Conservation (phyloP, 257 asterid genomes). For the Linderniella brevidens region DNA sequence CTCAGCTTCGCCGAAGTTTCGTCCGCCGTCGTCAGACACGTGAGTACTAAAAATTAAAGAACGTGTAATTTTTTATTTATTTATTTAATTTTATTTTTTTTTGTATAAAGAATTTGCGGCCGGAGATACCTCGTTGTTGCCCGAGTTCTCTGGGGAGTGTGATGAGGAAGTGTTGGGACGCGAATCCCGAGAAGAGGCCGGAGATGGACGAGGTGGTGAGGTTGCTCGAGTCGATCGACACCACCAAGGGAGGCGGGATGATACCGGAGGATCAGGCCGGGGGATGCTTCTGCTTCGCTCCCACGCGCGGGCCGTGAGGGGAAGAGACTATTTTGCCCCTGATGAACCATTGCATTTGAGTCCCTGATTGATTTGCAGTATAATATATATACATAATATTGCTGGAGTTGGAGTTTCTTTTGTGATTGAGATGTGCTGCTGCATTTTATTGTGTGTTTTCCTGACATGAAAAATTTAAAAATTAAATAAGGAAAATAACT, state of each 20-base stretch:
- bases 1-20: constrained; percentile 89
- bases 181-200: constrained; percentile 57
- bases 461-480: too few relatives aligned
- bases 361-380: not conserved
- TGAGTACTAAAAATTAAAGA: constrained; percentile 10
- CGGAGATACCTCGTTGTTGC: constrained; percentile 68
- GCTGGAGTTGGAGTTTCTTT: too few relatives aligned
- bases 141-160: constrained; percentile 40
- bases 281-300: constrained; percentile 59
- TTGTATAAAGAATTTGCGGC: constrained; percentile 38
- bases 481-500: too few relatives aligned
- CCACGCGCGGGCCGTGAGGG: constrained; percentile 44
- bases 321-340: not conserved
- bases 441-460: too few relatives aligned
- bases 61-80: not conserved
- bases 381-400: not conserved
- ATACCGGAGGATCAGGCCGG: constrained; percentile 53
- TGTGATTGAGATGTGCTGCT: too few relatives aligned
- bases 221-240: constrained; percentile 55
- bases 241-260: constrained; percentile 85
- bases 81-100: not conserved
- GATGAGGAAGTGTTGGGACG: constrained; percentile 74
- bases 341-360: too few relatives aligned
- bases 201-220: constrained; percentile 77
- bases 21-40: constrained; percentile 92